These are phyloP conservation scores for Groenewaldozyma salmanticensis DNA, from an alignment of 805 yeast species.

Conservation along the genomic window DNA sequence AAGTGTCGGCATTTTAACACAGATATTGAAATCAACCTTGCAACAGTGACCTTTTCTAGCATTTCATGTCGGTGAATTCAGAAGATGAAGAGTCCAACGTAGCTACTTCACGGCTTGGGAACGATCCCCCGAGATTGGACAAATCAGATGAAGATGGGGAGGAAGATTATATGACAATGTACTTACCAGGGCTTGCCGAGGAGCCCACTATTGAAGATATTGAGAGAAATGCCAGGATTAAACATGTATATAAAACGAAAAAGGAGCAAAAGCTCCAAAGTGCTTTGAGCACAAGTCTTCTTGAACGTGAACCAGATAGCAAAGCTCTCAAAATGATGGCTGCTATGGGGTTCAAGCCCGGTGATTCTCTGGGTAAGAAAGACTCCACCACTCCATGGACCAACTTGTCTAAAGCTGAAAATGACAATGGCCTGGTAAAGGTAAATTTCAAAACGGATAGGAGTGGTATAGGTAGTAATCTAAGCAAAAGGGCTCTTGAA, in stretches of 20 bases:
- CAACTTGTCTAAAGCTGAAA: background rate
- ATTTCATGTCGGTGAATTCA: background rate
- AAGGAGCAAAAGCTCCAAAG: slow-evolving; percentile 3
- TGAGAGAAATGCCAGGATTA: slow-evolving; percentile 2
- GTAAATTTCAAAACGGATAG: slow-evolving; percentile 9
- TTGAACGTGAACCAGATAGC: slow-evolving; percentile 3
- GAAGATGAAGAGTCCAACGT: too few species aligned
- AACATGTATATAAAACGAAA: background rate
- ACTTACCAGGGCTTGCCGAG: slow-evolving; percentile 9
- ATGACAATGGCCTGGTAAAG: slow-evolving; percentile 2
- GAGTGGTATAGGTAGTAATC: slow-evolving; percentile 10
- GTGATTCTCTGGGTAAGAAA: slow-evolving; percentile 35
- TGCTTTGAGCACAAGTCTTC: slow-evolving; percentile 3
- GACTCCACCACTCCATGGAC: slow-evolving; percentile 4
- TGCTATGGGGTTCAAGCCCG: slow-evolving; percentile 48
- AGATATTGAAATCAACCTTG: background rate
- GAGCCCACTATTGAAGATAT: slow-evolving; percentile 5
- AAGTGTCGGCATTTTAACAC: background rate
- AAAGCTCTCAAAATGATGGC: slow-evolving; percentile 39
- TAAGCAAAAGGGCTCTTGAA: slow-evolving; percentile 7
- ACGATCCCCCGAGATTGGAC: too few species aligned
- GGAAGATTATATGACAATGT: slow-evolving; percentile 26
- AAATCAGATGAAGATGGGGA: slow-evolving; percentile 13
- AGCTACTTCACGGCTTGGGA: too few species aligned
- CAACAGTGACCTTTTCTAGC: background rate